These are phyloP conservation scores for Bullera alba DNA, from an alignment of 768 basidiomycete species.

Conservation along the genomic window DNA sequence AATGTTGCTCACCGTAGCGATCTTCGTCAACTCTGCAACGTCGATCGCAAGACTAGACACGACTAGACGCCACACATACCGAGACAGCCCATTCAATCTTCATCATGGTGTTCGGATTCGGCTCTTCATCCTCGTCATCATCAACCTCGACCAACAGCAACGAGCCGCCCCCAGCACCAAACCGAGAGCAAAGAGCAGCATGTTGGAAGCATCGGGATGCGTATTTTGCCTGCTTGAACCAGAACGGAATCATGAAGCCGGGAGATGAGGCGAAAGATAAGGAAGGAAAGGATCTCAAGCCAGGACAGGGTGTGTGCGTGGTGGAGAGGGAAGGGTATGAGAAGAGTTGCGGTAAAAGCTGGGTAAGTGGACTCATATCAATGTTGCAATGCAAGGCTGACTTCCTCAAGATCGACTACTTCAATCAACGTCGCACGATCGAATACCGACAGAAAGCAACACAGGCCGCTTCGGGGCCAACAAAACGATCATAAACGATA, in stretches of 20 bases:
- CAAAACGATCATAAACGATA: neutral
- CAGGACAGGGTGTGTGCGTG: conserved; percentile 50
- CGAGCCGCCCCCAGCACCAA: conserved; percentile 38
- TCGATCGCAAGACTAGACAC: too few species aligned
- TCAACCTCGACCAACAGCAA: conserved; percentile 22
- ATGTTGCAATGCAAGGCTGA: neutral
- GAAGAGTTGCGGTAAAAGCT: conserved; percentile 45
- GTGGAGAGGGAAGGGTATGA: conserved; percentile 59
- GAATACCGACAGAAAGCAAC: conserved; percentile 41
- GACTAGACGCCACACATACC: too few species aligned
- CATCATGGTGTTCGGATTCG: conserved; percentile 21
- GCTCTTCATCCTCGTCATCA: conserved; percentile 17
- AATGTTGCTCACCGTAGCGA: too few species aligned
- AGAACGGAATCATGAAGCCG: conserved; percentile 60
- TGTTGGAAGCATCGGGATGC: conserved; percentile 82
- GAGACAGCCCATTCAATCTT: too few species aligned
- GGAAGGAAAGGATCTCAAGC: conserved; percentile 21
- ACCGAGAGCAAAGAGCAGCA: conserved; percentile 61
- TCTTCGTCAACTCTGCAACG: too few species aligned
- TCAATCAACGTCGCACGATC: conserved; percentile 80
- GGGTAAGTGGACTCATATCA: conserved; percentile 42
- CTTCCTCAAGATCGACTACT: conserved; percentile 74
- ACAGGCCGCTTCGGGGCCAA: too few species aligned
- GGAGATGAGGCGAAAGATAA: conserved; percentile 55
- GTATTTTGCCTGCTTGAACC: conserved; percentile 80